phyloP scores from a whole-genome alignment of 768 basidiomycete species.

The Xerocomus potaroensis region DNA sequence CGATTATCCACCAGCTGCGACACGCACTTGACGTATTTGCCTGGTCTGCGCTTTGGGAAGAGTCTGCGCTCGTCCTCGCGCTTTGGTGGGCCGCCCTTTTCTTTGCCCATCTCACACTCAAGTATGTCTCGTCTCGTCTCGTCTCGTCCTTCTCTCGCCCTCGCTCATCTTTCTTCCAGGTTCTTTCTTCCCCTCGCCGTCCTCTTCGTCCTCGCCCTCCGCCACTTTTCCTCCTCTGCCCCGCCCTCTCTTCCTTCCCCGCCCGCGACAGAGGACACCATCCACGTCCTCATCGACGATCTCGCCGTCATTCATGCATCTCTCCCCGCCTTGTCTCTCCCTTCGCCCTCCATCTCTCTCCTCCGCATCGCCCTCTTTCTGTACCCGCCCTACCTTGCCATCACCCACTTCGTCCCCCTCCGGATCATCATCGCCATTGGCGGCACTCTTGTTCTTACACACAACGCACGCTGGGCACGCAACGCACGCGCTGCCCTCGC shows the following conservation, averaged over 20 bases:
- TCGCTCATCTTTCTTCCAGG: slow-evolving; percentile 28
- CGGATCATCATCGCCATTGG: slow-evolving; percentile 55
- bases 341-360: slow-evolving; percentile 33
- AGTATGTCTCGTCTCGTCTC: too few species aligned
- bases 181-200: slow-evolving; percentile 55
- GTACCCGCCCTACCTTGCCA: slow-evolving; percentile 62
- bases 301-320: slow-evolving; percentile 61
- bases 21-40: slow-evolving; percentile 44
- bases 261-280: slow-evolving; percentile 49
- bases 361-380: slow-evolving; percentile 54
- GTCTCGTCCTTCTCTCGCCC: slow-evolving; percentile 8
- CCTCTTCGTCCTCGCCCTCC: slow-evolving; percentile 36
- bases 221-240: slow-evolving; percentile 24
- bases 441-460: slow-evolving; percentile 56
- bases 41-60: slow-evolving; percentile 56
- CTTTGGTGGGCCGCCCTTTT: slow-evolving; percentile 79
- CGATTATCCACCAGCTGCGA: slow-evolving; percentile 43
- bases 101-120: slow-evolving; percentile 46
- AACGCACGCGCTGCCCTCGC: slow-evolving; percentile 53
- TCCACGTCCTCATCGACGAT: slow-evolving; percentile 58
- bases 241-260: slow-evolving; percentile 15
- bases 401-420: slow-evolving; percentile 59
- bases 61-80: slow-evolving; percentile 63
- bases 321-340: slow-evolving; percentile 39
- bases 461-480: slow-evolving; percentile 65